A percentile compares a stretch with the other conserved stretches of the same genome.
Conservation (phyloP, 164 flowering plant genomes). For the Dillenia suffruticosa region DNA sequence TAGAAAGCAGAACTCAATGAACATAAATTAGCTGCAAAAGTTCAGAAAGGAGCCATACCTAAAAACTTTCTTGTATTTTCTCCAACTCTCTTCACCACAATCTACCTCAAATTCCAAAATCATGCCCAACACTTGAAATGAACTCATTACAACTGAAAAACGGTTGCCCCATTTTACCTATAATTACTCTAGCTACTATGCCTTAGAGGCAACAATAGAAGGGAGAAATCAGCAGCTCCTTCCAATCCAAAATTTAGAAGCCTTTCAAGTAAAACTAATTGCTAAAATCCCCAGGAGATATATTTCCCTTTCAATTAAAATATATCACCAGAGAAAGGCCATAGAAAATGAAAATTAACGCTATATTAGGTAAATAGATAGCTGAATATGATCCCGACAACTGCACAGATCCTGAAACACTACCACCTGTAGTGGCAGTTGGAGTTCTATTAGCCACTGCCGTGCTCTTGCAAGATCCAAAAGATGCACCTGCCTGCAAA, state of each 20-base stretch:
- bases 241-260: conserved; percentile 15
- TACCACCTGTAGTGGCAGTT: conserved; percentile 31
- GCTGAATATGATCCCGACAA: conserved; percentile 52
- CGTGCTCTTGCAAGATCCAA: conserved; percentile 68
- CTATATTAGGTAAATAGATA: conserved; percentile 16
- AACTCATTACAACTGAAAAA: not conserved
- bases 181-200: conserved; percentile 15
- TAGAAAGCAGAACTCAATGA: no score
- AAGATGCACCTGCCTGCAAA: conserved; percentile 77
- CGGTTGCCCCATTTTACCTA: not conserved
- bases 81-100: conserved; percentile 6
- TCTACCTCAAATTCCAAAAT: conserved; percentile 1
- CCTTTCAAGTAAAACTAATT: conserved; percentile 10
- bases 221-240: conserved; percentile 9
- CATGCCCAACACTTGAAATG: no score
- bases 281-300: conserved; percentile 4
- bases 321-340: conserved; percentile 16
- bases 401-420: conserved; percentile 78
- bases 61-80: conserved; percentile 8
- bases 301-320: conserved; percentile 12
- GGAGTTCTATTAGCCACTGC: conserved; percentile 34
- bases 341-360: conserved; percentile 15
- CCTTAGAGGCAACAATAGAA: conserved; percentile 14
- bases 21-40: no score
- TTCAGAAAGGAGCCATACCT: conserved; percentile 17